A percentile compares a stretch with the other conserved stretches of the same genome.
These are phyloP conservation scores for Hippophae rhamnoides DNA, from an alignment of 306 rosid species.

Conservation along the genomic window DNA sequence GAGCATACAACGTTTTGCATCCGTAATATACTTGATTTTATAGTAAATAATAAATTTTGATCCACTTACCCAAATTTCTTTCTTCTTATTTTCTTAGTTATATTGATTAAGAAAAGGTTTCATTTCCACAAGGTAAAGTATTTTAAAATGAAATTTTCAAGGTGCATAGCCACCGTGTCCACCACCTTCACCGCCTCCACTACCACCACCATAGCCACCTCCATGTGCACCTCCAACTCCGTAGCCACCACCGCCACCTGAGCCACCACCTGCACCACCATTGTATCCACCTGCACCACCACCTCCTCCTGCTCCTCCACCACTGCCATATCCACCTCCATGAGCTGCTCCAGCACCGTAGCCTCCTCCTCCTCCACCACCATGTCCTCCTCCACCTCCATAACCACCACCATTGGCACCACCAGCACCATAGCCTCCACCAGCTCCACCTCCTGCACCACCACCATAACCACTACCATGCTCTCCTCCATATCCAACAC, in stretches of 20 bases:
- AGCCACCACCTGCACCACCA: slow-evolving; percentile 31
- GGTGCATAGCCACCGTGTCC: slow-evolving; percentile 25
- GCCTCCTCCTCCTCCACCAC: slow-evolving; percentile 16
- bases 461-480: slow-evolving; percentile 22
- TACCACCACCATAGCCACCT: slow-evolving; percentile 31
- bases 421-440: slow-evolving; percentile 31
- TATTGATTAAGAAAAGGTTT: background rate
- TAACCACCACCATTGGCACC: slow-evolving; percentile 25
- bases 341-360: slow-evolving; percentile 25
- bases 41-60: too few relatives aligned
- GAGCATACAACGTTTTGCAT: too few relatives aligned
- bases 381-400: slow-evolving; percentile 13
- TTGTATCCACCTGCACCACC: slow-evolving; percentile 20
- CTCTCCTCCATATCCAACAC: slow-evolving; percentile 17
- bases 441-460: slow-evolving; percentile 28
- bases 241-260: slow-evolving; percentile 25
- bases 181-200: slow-evolving; percentile 32
- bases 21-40: too few relatives aligned
- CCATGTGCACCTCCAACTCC: slow-evolving; percentile 31
- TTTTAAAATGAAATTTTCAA: background rate
- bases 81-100: background rate
- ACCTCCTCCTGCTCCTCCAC: slow-evolving; percentile 40
- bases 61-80: background rate
- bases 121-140: background rate
- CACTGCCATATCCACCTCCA: slow-evolving; percentile 26